Percentiles rank a stretch among this genome's conserved stretches.
Evolutionary conservation across 2,329 filamentous ascomycete genomes (phyloP).

Genomic region (Pestalotiopsis sp.): DNA sequence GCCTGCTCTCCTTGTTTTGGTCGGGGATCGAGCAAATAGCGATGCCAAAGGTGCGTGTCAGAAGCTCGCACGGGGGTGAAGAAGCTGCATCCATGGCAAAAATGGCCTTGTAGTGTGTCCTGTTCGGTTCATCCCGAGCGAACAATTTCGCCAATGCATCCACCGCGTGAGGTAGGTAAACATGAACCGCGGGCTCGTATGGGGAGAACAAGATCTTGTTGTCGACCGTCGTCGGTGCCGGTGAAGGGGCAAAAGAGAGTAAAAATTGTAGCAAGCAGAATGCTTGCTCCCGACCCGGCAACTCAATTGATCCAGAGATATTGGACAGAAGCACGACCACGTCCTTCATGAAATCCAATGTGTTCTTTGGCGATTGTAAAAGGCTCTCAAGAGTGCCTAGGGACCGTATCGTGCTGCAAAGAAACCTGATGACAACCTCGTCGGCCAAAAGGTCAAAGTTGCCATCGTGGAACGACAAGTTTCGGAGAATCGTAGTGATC

Average conservation of each 20-base stretch:
- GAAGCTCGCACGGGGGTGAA: constrained; percentile 71
- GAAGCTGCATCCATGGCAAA: constrained; percentile 73
- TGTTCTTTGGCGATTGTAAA: constrained; percentile 79
- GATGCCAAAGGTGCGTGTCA: constrained; percentile 85
- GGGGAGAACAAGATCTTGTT: constrained; percentile 72
- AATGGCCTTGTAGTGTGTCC: constrained; percentile 80
- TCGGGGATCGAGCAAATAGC: constrained; percentile 86
- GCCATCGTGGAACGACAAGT: constrained; percentile 78
- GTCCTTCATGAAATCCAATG: constrained; percentile 97
- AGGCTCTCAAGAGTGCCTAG: constrained; percentile 89
- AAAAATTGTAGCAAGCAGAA: constrained; percentile 86
- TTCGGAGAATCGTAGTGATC: constrained; percentile 89
- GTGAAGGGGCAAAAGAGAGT: constrained; percentile 83
- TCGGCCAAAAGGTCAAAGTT: constrained; percentile 80
- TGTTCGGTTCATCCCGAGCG: constrained; percentile 90
- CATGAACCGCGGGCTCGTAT: constrained; percentile 81
- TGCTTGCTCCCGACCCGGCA: constrained; percentile 86
- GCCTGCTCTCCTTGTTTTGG: constrained; percentile 53
- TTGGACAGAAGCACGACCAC: constrained; percentile 88
- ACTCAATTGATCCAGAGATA: constrained; percentile 75
- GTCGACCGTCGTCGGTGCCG: constrained; percentile 61
- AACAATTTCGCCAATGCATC: constrained; percentile 91
- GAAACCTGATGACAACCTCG: constrained; percentile 76
- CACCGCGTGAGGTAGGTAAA: constrained; percentile 86
- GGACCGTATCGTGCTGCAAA: constrained; percentile 82